Base-by-base conservation (phyloP, 306 rosid species). In the Erythrophleum fordii region DNA sequence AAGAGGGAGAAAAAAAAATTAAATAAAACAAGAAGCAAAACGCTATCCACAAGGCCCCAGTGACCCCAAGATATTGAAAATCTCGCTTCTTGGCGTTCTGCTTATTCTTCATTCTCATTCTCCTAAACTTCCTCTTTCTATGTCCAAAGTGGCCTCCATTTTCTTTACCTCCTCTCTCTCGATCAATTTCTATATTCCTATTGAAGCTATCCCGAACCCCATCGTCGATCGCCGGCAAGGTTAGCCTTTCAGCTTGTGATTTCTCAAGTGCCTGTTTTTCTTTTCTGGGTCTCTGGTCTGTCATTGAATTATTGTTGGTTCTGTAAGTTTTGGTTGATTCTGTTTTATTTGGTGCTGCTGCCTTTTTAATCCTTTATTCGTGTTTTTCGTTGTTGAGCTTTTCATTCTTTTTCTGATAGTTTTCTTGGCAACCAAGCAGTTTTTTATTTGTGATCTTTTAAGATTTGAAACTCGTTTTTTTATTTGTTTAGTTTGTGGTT, bases 161-260 rank as follows among this genome's bases (percentile, higher is more conserved):
- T 5, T 31, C 60, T 25, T 5, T 23, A 5, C 11, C 29, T 25
- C 0, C 79, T 37, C 20, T 82, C 73, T 82, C 78, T 77, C 77
- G 75, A 6, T 69, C 62, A 42, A 79, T 70, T 12, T 26, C 65
- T n/a, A 11, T 53, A 44, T 52, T 8, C n/a, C 29, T 10, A 49
- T 56, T n/a, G 44, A 29, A 8, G 31, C 77, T 69, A 69, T 73
- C 86, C 82, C 76, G 78, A 80, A 48, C 69, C 82, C 65, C 23
- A 22, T 61, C 56, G 8, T 56, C 85, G 60, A 69, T 85, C 69
- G 77, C 82, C 49, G 78, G 58, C 13, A 76, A 80, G 85, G 88
- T 87, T 44, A 60, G 71, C 23, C 58, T 69, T 34, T 8, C 20
- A 29, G 39, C 44, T 42, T 60, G 61, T 48, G 51, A 72, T 49